Percentiles rank a stretch among this genome's conserved stretches.
phyloP scores from a whole-genome alignment of 2,329 filamentous ascomycete genomes.

The Xylariaceae sp. region DNA sequence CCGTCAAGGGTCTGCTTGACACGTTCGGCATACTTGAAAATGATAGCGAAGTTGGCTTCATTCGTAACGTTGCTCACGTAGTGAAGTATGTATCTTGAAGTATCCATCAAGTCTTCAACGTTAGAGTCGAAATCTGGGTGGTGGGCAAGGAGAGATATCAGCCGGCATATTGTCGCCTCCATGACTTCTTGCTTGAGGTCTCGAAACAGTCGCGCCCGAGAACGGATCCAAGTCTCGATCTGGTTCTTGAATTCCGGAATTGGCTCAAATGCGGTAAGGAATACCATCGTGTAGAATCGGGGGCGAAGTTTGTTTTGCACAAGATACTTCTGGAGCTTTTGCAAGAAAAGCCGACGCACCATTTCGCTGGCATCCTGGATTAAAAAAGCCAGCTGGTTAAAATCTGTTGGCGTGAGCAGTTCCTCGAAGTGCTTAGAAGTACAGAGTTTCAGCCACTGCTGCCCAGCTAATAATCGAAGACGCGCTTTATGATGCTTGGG shows the following conservation, averaged over 20 bases:
- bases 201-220: constrained; percentile 65
- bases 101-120: constrained; percentile 69
- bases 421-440: constrained; percentile 72
- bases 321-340: constrained; percentile 87
- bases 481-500: constrained; percentile 74
- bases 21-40: constrained; percentile 88
- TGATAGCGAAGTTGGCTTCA: constrained; percentile 80
- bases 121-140: constrained; percentile 80
- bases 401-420: constrained; percentile 66
- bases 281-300: constrained; percentile 86
- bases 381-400: constrained; percentile 76
- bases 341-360: constrained; percentile 75
- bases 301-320: constrained; percentile 64
- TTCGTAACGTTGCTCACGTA: constrained; percentile 80
- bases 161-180: constrained; percentile 75
- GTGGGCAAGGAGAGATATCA: constrained; percentile 85
- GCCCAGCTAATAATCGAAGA: constrained; percentile 77
- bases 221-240: constrained; percentile 84
- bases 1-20: constrained; percentile 87
- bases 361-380: constrained; percentile 71
- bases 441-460: constrained; percentile 79
- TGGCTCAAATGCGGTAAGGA: constrained; percentile 89
- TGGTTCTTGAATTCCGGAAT: constrained; percentile 66
- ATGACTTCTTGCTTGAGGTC: constrained; percentile 61
- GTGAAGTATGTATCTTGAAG: constrained; percentile 84